A percentile compares a stretch with the other conserved stretches of the same genome.
Evolutionary conservation across 805 yeast genomes (phyloP).

Genomic region (Candida ficus): DNA sequence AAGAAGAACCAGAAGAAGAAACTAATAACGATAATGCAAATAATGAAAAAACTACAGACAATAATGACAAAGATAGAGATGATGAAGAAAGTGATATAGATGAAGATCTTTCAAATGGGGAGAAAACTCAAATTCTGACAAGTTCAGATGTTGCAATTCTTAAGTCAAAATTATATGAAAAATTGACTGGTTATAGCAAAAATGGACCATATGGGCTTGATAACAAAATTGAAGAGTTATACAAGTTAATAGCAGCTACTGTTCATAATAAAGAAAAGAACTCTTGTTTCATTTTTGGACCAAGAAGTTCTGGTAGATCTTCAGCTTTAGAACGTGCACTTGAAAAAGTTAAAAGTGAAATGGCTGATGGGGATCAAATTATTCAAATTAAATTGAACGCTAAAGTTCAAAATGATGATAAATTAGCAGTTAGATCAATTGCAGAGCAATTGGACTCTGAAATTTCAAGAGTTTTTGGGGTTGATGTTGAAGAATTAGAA

Average conservation of each 20-base stretch:
- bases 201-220: constrained; percentile 32
- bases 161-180: constrained; percentile 21
- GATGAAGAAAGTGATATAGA: not conserved
- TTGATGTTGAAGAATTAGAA: constrained; percentile 21
- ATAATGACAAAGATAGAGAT: not conserved
- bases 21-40: not conserved
- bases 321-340: constrained; percentile 56
- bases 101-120: constrained; percentile 3
- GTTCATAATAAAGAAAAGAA: constrained; percentile 69
- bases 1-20: not conserved
- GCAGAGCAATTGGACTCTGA: constrained; percentile 72
- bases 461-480: constrained; percentile 28
- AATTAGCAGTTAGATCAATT: constrained; percentile 74
- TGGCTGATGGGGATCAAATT: constrained; percentile 43
- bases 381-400: constrained; percentile 67
- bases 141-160: not conserved
- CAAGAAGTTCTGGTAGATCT: constrained; percentile 74
- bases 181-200: constrained; percentile 22
- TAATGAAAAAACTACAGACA: not conserved
- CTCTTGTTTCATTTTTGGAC: constrained; percentile 76
- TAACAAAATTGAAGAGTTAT: constrained; percentile 42
- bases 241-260: constrained; percentile 56
- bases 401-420: constrained; percentile 66
- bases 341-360: constrained; percentile 19
- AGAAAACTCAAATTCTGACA: not conserved